These are phyloP conservation scores for Haematococcus sp. DNA, from an alignment of 139 green algal species.

Conservation along the genomic window DNA sequence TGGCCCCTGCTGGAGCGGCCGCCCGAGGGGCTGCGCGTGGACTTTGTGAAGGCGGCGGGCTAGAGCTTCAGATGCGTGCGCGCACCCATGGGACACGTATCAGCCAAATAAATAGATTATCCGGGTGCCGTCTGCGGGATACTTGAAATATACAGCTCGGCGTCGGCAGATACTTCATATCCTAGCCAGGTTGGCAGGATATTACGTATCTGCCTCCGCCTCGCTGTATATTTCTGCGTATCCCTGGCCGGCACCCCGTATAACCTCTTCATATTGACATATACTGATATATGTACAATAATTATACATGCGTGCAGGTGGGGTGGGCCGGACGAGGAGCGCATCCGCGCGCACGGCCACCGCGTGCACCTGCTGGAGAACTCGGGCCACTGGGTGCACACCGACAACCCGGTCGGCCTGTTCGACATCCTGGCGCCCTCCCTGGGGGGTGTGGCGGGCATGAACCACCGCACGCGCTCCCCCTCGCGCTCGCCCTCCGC, in stretches of 20 bases:
- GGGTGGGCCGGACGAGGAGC: constrained; percentile 48
- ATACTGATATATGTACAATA: not conserved
- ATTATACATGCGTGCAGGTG: constrained; percentile 41
- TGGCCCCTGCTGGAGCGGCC: constrained; percentile 75
- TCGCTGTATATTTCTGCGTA: no score
- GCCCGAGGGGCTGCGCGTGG: constrained; percentile 64
- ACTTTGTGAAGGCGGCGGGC: constrained; percentile 83
- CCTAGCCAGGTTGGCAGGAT: not conserved
- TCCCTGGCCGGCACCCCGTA: no score
- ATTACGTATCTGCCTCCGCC: no score
- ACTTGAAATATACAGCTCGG: not conserved
- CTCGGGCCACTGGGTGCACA: constrained; percentile 62
- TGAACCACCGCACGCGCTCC: no score
- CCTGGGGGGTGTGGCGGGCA: not conserved
- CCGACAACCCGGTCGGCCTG: constrained; percentile 43
- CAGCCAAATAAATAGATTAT: not conserved
- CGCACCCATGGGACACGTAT: constrained; percentile 12
- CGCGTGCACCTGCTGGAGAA: constrained; percentile 70
- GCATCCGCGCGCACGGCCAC: constrained; percentile 62
- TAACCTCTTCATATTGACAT: not conserved
- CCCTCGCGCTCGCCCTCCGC: no score
- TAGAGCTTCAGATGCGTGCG: constrained; percentile 59
- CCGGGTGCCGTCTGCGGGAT: no score
- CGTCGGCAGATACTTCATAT: not conserved
- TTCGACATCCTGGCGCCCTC: constrained; percentile 11